These are phyloP conservation scores for Xylaria palmicola DNA, from an alignment of 495 filamentous ascomycete genomes.

Conservation along the genomic window DNA sequence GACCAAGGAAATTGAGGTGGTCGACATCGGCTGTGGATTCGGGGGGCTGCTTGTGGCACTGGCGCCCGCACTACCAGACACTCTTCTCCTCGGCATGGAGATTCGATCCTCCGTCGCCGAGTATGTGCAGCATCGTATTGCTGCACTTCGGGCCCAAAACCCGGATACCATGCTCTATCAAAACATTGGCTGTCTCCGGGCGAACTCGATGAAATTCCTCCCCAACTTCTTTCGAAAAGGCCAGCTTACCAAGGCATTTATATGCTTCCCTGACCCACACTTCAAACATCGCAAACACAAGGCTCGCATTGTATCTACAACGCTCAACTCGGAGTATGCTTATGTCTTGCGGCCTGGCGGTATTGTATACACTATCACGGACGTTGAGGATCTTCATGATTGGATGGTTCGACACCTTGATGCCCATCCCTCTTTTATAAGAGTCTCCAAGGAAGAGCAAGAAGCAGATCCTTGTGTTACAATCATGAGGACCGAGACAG, in stretches of 20 bases:
- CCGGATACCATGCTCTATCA: constrained; percentile 62
- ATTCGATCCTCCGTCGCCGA: constrained; percentile 86
- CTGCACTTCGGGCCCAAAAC: constrained; percentile 71
- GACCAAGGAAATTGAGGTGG: constrained; percentile 76
- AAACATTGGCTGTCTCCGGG: constrained; percentile 81
- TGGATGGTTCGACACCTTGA: constrained; percentile 91
- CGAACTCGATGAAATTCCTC: constrained; percentile 97
- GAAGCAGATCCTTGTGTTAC: constrained; percentile 71
- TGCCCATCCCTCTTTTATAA: constrained; percentile 64
- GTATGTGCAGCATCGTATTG: constrained; percentile 82
- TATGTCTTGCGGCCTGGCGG: constrained; percentile 82
- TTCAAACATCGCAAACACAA: constrained; percentile 98
- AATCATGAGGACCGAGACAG: constrained; percentile 83
- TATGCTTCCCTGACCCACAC: constrained; percentile 98
- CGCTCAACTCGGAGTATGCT: constrained; percentile 88
- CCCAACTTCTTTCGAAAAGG: constrained; percentile 85
- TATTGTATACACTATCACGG: constrained; percentile 91
- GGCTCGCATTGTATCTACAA: constrained; percentile 85
- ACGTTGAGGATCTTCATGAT: constrained; percentile 87
- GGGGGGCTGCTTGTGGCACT: constrained; percentile 88
- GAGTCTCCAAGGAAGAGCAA: constrained; percentile 63
- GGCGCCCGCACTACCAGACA: constrained; percentile 75
- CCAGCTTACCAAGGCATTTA: constrained; percentile 85
- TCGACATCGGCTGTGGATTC: constrained; percentile 96
- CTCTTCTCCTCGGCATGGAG: constrained; percentile 85